Percentiles rank a stretch among this genome's conserved stretches.
Conservation (phyloP, 2,329 filamentous ascomycete species). For the Catunica adiposa region DNA sequence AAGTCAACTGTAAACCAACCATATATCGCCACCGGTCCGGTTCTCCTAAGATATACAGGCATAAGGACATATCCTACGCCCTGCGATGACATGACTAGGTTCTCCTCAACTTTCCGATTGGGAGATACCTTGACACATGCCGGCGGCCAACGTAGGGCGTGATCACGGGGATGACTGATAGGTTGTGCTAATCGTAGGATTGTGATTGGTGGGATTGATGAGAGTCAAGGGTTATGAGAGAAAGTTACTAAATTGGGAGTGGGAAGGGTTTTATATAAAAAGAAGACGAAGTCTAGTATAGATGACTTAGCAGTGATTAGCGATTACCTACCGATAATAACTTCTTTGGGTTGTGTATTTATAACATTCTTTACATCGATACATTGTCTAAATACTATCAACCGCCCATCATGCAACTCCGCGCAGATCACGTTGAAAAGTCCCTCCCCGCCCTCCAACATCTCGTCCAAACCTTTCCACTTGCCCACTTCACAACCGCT, state of each 20-base stretch:
- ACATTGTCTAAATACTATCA: background rate
- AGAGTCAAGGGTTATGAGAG: background rate
- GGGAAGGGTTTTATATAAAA: background rate
- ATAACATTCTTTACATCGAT: too few species aligned
- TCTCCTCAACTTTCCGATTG: too few species aligned
- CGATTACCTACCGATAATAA: too few species aligned
- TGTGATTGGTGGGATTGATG: background rate
- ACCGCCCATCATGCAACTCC: conserved; percentile 43
- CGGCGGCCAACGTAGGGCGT: too few species aligned
- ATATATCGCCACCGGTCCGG: too few species aligned
- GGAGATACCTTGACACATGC: too few species aligned
- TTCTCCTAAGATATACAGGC: too few species aligned
- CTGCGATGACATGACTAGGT: too few species aligned
- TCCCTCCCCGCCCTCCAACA: conserved; percentile 32
- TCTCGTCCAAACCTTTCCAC: conserved; percentile 41
- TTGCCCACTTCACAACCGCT: conserved; percentile 47
- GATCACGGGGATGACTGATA: background rate
- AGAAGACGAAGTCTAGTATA: background rate
- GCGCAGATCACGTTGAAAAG: conserved; percentile 34
- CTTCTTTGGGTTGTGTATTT: too few species aligned
- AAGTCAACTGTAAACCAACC: too few species aligned
- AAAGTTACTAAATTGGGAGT: background rate
- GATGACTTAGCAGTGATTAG: background rate
- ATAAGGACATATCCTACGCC: too few species aligned
- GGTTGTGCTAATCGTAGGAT: background rate